These are phyloP conservation scores for Myriangium duriaei DNA, from an alignment of 2,329 filamentous ascomycete species.

Conservation along the genomic window DNA sequence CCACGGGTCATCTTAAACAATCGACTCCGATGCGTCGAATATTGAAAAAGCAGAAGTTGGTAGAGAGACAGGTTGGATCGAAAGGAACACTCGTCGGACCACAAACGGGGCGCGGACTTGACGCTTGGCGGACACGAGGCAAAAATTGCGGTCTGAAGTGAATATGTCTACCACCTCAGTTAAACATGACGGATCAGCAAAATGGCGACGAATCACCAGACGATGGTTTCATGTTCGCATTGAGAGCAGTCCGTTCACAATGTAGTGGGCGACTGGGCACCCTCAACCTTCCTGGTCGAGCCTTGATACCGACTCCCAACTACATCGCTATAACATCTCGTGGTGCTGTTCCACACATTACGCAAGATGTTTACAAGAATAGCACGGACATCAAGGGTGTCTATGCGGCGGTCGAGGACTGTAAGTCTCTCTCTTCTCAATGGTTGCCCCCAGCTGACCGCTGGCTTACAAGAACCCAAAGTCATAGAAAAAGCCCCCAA, in stretches of 20 bases:
- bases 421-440: slow-evolving; percentile 40
- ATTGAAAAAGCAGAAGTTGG: too few species aligned
- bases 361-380: slow-evolving; percentile 65
- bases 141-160: too few species aligned
- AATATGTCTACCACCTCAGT: too few species aligned
- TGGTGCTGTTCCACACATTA: slow-evolving; percentile 75
- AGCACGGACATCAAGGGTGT: slow-evolving; percentile 54
- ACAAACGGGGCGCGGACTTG: too few species aligned
- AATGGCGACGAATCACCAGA: too few species aligned
- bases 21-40: too few species aligned
- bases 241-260: neutral
- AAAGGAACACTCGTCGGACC: too few species aligned
- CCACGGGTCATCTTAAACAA: slow-evolving; percentile 34
- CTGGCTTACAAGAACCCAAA: slow-evolving; percentile 33
- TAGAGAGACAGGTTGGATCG: too few species aligned
- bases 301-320: slow-evolving; percentile 66
- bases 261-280: slow-evolving; percentile 54
- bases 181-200: too few species aligned
- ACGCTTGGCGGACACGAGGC: too few species aligned
- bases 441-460: slow-evolving; percentile 5
- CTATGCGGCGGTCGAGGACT: slow-evolving; percentile 84
- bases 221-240: too few species aligned
- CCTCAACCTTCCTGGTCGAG: slow-evolving; percentile 50
- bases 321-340: slow-evolving; percentile 71
- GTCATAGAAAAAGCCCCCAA: slow-evolving; percentile 48